Evolutionary conservation across 2,329 filamentous ascomycete species (phyloP).

Genomic region (Fusarium coffeatum): DNA sequence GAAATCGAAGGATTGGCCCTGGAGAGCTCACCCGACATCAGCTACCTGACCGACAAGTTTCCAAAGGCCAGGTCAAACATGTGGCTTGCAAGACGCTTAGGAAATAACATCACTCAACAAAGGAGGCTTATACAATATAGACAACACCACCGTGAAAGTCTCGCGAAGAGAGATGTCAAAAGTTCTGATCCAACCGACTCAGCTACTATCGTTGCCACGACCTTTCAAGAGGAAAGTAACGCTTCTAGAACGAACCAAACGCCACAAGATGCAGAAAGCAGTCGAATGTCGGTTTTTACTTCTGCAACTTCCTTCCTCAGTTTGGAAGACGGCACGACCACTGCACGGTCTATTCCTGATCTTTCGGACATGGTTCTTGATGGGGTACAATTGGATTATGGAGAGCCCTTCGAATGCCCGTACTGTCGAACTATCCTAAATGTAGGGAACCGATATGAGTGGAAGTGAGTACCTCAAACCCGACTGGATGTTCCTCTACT

Average conservation of each 20-base stretch:
- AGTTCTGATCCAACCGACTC: accelerated
- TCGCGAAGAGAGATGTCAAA: background rate
- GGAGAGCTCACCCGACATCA: background rate
- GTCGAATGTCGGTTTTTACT: background rate
- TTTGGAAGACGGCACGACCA: background rate
- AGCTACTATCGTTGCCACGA: background rate
- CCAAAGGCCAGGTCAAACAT: background rate
- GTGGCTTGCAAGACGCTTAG: background rate
- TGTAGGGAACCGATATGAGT: background rate
- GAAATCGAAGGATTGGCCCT: background rate
- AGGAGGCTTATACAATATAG: background rate
- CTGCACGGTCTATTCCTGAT: accelerated
- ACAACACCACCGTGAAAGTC: background rate
- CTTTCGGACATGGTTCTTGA: background rate
- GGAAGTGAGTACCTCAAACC: background rate
- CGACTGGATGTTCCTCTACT: accelerated
- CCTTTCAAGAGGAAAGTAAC: background rate
- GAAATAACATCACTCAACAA: background rate
- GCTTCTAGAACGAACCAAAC: accelerated
- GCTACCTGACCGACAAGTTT: background rate
- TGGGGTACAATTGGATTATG: background rate
- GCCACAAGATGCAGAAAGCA: background rate
- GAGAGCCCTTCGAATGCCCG: background rate
- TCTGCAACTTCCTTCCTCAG: background rate
- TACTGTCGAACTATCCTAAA: background rate